Conservation (phyloP, 176 grass and related monocot species). For the Raddia distichophylla region DNA sequence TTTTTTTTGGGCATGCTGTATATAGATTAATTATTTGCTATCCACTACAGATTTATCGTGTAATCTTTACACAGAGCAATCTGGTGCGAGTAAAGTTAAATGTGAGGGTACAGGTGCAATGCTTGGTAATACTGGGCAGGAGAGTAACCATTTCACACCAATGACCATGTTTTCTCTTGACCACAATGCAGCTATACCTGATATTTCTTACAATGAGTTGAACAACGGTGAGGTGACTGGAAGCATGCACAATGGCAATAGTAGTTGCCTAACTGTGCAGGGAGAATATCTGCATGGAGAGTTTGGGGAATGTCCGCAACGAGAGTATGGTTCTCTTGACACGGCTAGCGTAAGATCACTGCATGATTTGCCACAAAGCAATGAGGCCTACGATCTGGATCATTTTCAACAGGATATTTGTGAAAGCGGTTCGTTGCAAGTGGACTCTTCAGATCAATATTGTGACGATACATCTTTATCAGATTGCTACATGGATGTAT, state of each 20-base stretch:
- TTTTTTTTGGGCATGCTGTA: conserved; percentile 14
- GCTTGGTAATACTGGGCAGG: conserved; percentile 41
- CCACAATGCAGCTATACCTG: conserved; percentile 35
- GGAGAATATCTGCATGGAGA: conserved; percentile 39
- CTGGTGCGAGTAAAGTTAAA: conserved; percentile 52
- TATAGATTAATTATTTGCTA: conserved; percentile 34
- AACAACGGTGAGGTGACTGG: conserved; percentile 46
- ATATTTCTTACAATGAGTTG: conserved; percentile 39
- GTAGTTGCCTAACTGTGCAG: conserved; percentile 52
- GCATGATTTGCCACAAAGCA: conserved; percentile 47
- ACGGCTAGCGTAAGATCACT: conserved; percentile 32
- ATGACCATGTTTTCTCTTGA: conserved; percentile 31
- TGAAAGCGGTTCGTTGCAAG: conserved; percentile 54
- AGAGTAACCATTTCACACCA: conserved; percentile 42
- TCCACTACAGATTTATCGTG: conserved; percentile 47
- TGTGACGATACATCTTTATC: conserved; percentile 65
- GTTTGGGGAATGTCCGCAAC: conserved; percentile 32
- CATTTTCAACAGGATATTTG: conserved; percentile 44
- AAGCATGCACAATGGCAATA: conserved; percentile 51
- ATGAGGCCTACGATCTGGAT: conserved; percentile 50
- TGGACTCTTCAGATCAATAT: conserved; percentile 46
- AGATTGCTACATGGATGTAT: conserved; percentile 51
- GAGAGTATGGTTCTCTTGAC: conserved; percentile 42
- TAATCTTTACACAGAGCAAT: conserved; percentile 45
- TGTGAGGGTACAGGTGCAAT: conserved; percentile 35